Evolutionary conservation across 805 yeast species (phyloP).

Genomic region (Lachancea nothofagi): DNA sequence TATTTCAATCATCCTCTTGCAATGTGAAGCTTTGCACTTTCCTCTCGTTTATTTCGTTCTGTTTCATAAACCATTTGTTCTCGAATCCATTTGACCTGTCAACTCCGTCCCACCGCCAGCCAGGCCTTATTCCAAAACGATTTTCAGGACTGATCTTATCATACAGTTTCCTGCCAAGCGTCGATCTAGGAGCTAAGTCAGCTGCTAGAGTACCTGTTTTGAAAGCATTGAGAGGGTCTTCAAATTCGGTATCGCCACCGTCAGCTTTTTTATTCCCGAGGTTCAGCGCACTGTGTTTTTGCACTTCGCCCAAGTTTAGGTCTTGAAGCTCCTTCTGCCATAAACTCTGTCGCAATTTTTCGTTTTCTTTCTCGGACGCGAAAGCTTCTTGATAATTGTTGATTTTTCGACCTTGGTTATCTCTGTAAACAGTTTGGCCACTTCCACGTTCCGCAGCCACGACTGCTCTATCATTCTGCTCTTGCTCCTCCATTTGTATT

Average conservation of each 20-base stretch:
- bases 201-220: conserved; percentile 18
- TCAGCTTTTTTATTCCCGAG: conserved; percentile 23
- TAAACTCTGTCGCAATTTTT: conserved; percentile 27
- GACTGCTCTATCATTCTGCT: conserved; percentile 18
- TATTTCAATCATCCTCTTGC: conserved; percentile 35
- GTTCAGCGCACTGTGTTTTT: conserved; percentile 20
- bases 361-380: conserved; percentile 18
- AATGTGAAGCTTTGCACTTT: conserved; percentile 33
- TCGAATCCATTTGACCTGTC: conserved; percentile 89
- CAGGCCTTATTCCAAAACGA: conserved; percentile 72
- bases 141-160: conserved; percentile 48
- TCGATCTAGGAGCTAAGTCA: conserved; percentile 11
- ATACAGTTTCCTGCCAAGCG: conserved; percentile 51
- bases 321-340: conserved; percentile 34
- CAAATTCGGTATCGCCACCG: conserved; percentile 21
- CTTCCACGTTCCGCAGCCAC: conserved; percentile 11
- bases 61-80: conserved; percentile 46
- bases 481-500: conserved; percentile 33
- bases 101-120: conserved; percentile 87
- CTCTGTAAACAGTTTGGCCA: conserved; percentile 51
- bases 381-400: conserved; percentile 31
- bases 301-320: conserved; percentile 35
- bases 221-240: conserved; percentile 61
- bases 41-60: conserved; percentile 33
- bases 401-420: conserved; percentile 50